Evolutionary conservation across 2,329 filamentous ascomycete genomes (phyloP), one percentile per base, ranked within the genome.

Genomic region (Neonectria ditissima): DNA sequence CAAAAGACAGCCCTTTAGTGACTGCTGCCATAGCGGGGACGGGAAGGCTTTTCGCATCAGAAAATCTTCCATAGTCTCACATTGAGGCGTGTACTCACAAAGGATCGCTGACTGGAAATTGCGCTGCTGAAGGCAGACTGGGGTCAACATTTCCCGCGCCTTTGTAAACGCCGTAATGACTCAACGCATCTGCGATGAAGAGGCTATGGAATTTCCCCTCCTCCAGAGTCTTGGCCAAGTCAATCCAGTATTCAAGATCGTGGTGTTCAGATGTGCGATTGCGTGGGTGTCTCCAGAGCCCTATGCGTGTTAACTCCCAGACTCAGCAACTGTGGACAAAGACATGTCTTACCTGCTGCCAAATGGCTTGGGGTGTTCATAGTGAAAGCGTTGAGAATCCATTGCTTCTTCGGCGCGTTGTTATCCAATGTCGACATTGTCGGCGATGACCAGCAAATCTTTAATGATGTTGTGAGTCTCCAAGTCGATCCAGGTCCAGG

Each of bases 11-110:
- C 8, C 47, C 48, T n/a, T 63, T 55, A 4, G 65, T 67, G 2
- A 87, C 88, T 10, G 84, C 82, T 2, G 86, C 83, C 1, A 73
- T 88, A 87, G 14, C 55, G 14, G 55, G 51, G 37, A 59, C 52
- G 5, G 58, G 52, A 45, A 60, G 24, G 7, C n/a, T 44, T 18
- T 16, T 14, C 39, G 8, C 10, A 22, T 43, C 2, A 55, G 20
- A 18, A 7, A 22, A 2, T 14, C 2, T 48, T 7, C 37, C 37
- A 24, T 14, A 14, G 5, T 34, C 2, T 1, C 32, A 34, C 5
- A 14, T 20, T 6, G n/a, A 30, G 20, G 14, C 3, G 13, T 22
- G n/a, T 14, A 7, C 52, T 54, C n/a, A 62, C 55, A 58, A 62
- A 28, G 62, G 56, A 44, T 64, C 56, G 34, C 37, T 52, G 18